Evolutionary conservation across 2,329 filamentous ascomycete genomes (phyloP).

Genomic region (Trichoderma sp.): DNA sequence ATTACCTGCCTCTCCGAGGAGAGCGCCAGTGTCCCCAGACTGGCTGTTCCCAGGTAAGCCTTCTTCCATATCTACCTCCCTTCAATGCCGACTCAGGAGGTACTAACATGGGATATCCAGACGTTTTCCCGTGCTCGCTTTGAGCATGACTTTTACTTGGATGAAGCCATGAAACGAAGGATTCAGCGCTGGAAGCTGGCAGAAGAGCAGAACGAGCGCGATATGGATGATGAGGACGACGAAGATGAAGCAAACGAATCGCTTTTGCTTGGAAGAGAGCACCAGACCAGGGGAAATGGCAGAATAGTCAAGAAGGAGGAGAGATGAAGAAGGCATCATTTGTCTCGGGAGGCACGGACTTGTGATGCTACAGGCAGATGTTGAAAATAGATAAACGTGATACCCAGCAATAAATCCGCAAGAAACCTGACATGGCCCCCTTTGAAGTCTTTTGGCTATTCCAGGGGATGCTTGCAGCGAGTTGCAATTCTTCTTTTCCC

Average conservation of each 20-base stretch:
- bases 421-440: no score
- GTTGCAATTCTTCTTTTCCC: no score
- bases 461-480: neutral
- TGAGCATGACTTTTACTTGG: slow-evolving; percentile 56
- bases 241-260: slow-evolving; percentile 34
- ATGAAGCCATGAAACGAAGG: slow-evolving; percentile 59
- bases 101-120: slow-evolving; percentile 39
- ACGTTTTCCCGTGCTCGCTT: slow-evolving; percentile 47
- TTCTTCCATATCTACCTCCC: neutral
- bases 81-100: neutral
- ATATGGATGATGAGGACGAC: slow-evolving; percentile 48
- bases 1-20: slow-evolving; percentile 51
- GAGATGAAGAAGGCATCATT: neutral
- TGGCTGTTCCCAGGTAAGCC: slow-evolving; percentile 62
- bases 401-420: slow-evolving; percentile 25
- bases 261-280: slow-evolving; percentile 34
- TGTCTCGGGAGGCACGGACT: no score
- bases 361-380: neutral
- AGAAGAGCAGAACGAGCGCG: slow-evolving; percentile 41
- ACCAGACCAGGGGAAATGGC: slow-evolving; percentile 30
- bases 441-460: neutral
- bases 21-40: slow-evolving; percentile 63
- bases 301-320: slow-evolving; percentile 34
- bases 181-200: slow-evolving; percentile 57
- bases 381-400: slow-evolving; percentile 13